These are phyloP conservation scores for Steccherinum ochraceum DNA, from an alignment of 768 basidiomycete species.

Conservation along the genomic window DNA sequence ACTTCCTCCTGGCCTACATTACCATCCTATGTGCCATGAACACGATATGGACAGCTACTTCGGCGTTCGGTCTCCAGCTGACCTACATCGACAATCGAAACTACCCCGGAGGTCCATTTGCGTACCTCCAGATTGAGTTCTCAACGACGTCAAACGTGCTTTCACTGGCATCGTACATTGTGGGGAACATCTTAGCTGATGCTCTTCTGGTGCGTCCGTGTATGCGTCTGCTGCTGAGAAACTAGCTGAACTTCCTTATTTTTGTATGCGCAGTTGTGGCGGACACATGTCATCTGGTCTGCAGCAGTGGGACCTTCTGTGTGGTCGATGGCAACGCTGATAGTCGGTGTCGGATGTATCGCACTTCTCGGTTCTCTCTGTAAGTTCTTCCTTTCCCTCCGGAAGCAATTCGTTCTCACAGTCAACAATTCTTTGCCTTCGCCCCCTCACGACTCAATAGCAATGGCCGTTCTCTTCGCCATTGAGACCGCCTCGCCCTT, in stretches of 20 bases:
- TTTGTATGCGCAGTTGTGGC: constrained; percentile 14
- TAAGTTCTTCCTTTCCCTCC: constrained; percentile 6
- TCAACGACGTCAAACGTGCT: not conserved
- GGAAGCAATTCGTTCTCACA: not conserved
- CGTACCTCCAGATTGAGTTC: constrained; percentile 5
- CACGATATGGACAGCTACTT: not conserved
- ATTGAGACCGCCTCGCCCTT: constrained; percentile 12
- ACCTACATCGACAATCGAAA: constrained; percentile 17
- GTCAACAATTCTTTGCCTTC: not conserved
- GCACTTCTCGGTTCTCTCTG: constrained; percentile 7
- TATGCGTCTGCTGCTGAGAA: too few species aligned
- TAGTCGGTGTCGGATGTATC: constrained; percentile 12
- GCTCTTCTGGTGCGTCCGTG: constrained; percentile 10
- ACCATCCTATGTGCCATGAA: not conserved
- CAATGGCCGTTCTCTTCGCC: constrained; percentile 12
- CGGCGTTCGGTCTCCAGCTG: constrained; percentile 6
- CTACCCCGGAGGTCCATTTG: constrained; percentile 16
- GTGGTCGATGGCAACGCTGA: not conserved
- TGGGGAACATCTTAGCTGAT: constrained; percentile 11
- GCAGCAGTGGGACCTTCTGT: not conserved
- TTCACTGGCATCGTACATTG: not conserved
- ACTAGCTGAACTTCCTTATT: too few species aligned
- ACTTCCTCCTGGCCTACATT: not conserved
- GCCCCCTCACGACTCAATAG: constrained; percentile 1
- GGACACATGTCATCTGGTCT: constrained; percentile 16